Conservation (phyloP, 805 yeast species). For the Spathaspora gorwiae region DNA sequence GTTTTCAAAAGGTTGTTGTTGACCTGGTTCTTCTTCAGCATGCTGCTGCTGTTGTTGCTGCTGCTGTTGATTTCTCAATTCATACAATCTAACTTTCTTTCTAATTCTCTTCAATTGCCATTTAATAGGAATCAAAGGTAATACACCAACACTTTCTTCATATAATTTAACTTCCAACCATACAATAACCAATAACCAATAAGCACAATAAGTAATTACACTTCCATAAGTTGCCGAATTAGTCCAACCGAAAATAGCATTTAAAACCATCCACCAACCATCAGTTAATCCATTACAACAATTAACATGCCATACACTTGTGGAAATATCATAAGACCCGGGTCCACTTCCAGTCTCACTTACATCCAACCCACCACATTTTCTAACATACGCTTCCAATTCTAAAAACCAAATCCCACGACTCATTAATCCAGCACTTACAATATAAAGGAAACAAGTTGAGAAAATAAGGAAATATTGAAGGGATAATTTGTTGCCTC, state of each 20-base stretch:
- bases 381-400: conserved; percentile 65
- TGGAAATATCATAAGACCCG: conserved; percentile 78
- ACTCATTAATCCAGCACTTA: conserved; percentile 82
- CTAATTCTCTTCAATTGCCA: conserved; percentile 56
- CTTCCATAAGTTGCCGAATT: conserved; percentile 91
- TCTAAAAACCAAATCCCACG: conserved; percentile 91
- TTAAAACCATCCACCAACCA: conserved; percentile 87
- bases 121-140: conserved; percentile 57
- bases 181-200: conserved; percentile 57
- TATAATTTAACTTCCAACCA: conserved; percentile 36
- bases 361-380: conserved; percentile 78
- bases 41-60: conserved; percentile 2
- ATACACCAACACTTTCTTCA: conserved; percentile 55
- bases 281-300: conserved; percentile 93
- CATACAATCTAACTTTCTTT: conserved; percentile 28
- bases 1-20: not conserved
- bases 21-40: not conserved
- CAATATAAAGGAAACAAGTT: conserved; percentile 76
- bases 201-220: conserved; percentile 63
- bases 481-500: conserved; percentile 75
- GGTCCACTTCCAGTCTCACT: conserved; percentile 90
- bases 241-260: conserved; percentile 91
- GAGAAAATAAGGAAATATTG: conserved; percentile 70
- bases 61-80: conserved; percentile 10
- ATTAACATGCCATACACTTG: conserved; percentile 89